phyloP scores from a whole-genome alignment of 345 rosid species.

The Salix brachista region DNA sequence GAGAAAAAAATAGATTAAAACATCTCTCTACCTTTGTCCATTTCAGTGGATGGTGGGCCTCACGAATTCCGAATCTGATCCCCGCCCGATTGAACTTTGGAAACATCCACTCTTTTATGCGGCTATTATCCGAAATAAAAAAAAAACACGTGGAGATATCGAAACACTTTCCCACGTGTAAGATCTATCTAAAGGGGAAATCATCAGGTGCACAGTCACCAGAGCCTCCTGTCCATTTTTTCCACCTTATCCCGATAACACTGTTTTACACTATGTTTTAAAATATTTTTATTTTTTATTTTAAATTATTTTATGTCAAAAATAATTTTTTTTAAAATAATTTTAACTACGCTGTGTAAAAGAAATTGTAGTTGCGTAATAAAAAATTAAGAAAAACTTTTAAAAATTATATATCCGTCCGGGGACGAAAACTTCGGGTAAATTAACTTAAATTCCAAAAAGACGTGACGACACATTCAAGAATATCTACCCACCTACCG shows the following conservation, averaged over 20 bases:
- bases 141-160: neutral
- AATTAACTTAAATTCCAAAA: neutral
- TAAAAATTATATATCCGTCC: too few relatives aligned
- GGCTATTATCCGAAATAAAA: neutral
- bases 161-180: neutral
- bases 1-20: too few relatives aligned
- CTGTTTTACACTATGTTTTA: too few relatives aligned
- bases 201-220: neutral
- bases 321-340: too few relatives aligned
- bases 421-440: neutral
- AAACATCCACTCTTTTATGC: neutral
- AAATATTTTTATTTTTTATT: too few relatives aligned
- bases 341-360: accelerated
- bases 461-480: neutral
- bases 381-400: too few relatives aligned
- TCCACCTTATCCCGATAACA: too few relatives aligned
- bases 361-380: too few relatives aligned
- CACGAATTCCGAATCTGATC: neutral
- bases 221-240: neutral
- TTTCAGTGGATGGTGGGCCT: neutral
- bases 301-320: too few relatives aligned
- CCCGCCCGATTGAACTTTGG: neutral
- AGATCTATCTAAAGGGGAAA: neutral
- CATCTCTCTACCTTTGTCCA: neutral
- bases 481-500: neutral